Base-by-base conservation (phyloP, 768 basidiomycete species). In the Psilocybe cyanescens region DNA sequence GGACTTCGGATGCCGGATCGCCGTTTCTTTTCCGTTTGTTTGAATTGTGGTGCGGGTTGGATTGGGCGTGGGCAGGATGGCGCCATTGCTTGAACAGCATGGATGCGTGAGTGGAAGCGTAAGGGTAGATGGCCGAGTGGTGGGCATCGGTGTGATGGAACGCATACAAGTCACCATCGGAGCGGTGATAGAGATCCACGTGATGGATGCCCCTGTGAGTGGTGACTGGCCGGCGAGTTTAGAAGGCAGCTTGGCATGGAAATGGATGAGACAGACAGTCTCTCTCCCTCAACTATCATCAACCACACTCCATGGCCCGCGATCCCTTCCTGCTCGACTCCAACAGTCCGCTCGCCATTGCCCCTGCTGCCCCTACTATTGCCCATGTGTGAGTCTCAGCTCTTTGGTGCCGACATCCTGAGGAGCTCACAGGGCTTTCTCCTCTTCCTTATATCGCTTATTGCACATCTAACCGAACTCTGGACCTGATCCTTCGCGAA, bases 311-410 rank as follows among this genome's bases (percentile, higher is more conserved):
- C 48, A 84, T 85, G 83, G 75, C 81, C 53, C 76, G 78, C 67
- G 78, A 76, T 53, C 74, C 80, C 6, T 74, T 77, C 3, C 53
- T 81, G 50, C 70, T 86, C 63, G 75, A 77, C 0, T 77, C 81
- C 24, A 57, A 72, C 30, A 69, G 72, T 9, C 84, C 84, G 9
- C 72, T 72, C 0, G 69, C 70, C n/a, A 74, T 80, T 33, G 75
- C 71, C 0, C 77, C 76, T 8, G 76, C 84, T 11, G 72, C 75
- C 7, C 81, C 86, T 5, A 78, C 78, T 17, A 88, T 88, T 60
- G 81, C 83, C 47, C 87, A 88, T 84, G 83, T 88, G 87, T 88
- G 68, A 63, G 81, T 24, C 24, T 24, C 24, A 24, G 24, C 24
- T 24, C 24, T 24, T 24, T 24, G 24, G 24, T 24, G 24, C 24